These are phyloP conservation scores for Scenedesmus sp. DNA, from an alignment of 163 green algal species.

Conservation along the genomic window DNA sequence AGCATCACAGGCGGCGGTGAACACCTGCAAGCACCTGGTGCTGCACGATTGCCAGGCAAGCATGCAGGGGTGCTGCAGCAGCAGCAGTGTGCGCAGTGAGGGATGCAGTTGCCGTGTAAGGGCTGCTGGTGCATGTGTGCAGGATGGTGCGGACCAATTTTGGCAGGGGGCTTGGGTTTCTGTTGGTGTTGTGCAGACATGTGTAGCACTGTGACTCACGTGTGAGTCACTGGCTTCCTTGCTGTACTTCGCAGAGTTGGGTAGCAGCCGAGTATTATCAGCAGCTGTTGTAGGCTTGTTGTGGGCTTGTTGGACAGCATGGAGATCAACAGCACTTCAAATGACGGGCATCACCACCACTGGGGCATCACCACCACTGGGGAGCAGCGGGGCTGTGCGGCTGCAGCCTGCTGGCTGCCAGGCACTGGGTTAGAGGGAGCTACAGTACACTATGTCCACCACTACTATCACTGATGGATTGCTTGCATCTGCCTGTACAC, in stretches of 20 bases:
- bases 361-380: background rate
- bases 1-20: background rate
- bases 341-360: background rate
- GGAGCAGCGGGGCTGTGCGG: background rate
- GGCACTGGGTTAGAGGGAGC: background rate
- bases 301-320: background rate
- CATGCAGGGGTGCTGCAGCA: background rate
- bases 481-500: background rate
- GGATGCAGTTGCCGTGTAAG: background rate
- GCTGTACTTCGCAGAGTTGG: background rate
- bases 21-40: background rate
- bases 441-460: background rate
- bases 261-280: background rate
- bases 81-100: background rate
- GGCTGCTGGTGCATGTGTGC: constrained; percentile 1
- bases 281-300: background rate
- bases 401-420: background rate
- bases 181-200: background rate
- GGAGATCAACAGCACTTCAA: background rate
- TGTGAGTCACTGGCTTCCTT: background rate
- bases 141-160: background rate
- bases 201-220: background rate
- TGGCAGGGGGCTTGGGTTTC: background rate
- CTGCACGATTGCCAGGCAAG: background rate
- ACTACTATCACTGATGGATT: background rate